Evolutionary conservation across 2,329 filamentous ascomycete genomes (phyloP).

Genomic region (Tolypocladium sp.): DNA sequence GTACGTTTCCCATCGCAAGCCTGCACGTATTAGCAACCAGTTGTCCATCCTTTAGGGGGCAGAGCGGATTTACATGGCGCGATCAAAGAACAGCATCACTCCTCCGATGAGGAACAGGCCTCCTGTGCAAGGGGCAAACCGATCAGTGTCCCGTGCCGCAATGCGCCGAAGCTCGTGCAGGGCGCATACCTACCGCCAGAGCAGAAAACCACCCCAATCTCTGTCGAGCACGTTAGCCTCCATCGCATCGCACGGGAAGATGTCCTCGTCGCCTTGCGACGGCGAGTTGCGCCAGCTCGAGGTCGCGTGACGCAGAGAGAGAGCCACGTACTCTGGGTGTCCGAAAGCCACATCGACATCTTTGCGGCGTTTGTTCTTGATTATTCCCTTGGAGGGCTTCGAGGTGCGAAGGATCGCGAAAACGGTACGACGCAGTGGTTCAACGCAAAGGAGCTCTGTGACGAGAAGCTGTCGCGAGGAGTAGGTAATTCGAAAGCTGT

Average conservation of each 20-base stretch:
- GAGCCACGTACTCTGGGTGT: constrained; percentile 73
- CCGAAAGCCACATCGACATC: constrained; percentile 87
- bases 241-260: background rate
- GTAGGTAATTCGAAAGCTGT: background rate
- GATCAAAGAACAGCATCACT: constrained; percentile 95
- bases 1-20: constrained; percentile 95
- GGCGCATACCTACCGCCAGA: constrained; percentile 69
- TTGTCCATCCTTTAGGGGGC: background rate
- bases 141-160: constrained; percentile 1
- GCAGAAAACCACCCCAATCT: constrained; percentile 96
- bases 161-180: constrained; percentile 11
- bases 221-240: constrained; percentile 41
- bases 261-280: background rate
- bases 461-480: background rate
- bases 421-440: background rate
- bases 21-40: constrained; percentile 28
- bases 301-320: background rate
- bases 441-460: background rate
- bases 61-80: constrained; percentile 64
- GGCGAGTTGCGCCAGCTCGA: background rate
- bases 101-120: constrained; percentile 92
- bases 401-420: background rate
- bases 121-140: constrained; percentile 41
- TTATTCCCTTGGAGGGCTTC: background rate
- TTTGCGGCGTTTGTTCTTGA: constrained; percentile 5